phyloP scores from a whole-genome alignment of 345 rosid species.

The Chamaenerion angustifolium region DNA sequence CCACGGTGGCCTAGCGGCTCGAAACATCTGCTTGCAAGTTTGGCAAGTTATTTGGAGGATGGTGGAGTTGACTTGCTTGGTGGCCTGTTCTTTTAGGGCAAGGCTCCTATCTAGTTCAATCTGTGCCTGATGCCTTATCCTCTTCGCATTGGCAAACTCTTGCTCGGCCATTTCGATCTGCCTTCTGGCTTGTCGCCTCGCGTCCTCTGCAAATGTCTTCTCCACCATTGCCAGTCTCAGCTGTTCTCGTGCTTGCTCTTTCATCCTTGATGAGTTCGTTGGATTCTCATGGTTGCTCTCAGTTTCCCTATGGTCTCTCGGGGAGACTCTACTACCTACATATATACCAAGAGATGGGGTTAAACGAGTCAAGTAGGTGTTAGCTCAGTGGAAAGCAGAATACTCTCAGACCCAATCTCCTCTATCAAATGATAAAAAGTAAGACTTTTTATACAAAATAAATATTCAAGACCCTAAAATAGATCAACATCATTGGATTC shows the following conservation, averaged over 20 bases:
- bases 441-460: too few relatives aligned
- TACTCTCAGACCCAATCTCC: too few relatives aligned
- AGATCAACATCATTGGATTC: too few relatives aligned
- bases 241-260: conserved; percentile 22
- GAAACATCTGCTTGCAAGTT: conserved; percentile 54
- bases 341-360: too few relatives aligned
- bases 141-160: conserved; percentile 67
- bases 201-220: conserved; percentile 48
- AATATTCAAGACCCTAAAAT: too few relatives aligned
- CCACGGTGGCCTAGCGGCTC: conserved; percentile 12
- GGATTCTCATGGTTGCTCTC: too few relatives aligned
- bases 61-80: conserved; percentile 47
- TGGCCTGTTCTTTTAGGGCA: conserved; percentile 44
- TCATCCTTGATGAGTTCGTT: background rate
- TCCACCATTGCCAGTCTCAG: conserved; percentile 45
- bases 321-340: too few relatives aligned
- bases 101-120: conserved; percentile 58
- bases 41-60: conserved; percentile 66
- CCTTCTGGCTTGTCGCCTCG: conserved; percentile 47
- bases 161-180: conserved; percentile 73
- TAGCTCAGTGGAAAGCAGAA: too few relatives aligned
- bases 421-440: too few relatives aligned
- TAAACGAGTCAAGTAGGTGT: too few relatives aligned
- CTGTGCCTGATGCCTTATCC: conserved; percentile 60
- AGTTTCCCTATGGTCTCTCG: too few relatives aligned